Base-by-base conservation (phyloP, 192 early-diverging fungal species). In the Thamnidium elegans region DNA sequence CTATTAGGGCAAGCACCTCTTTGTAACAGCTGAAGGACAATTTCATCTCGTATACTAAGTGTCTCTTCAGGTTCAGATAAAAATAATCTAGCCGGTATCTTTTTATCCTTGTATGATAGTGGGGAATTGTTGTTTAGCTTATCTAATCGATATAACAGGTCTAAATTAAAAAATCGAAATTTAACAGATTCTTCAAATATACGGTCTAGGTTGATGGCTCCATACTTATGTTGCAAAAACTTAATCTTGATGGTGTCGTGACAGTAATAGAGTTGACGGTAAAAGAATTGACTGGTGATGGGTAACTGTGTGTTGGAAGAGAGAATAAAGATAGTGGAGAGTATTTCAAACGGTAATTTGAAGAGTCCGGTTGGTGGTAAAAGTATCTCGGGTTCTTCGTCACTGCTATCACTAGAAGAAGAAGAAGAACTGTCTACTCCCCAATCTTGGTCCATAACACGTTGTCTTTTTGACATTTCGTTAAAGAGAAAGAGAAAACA, bases 71-170 rank as follows among this genome's bases (percentile, higher is more conserved):
- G 26, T 5, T 50, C 32, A 0, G 9, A 4, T 13, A 39, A 2
- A 52, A 80, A 78, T 19, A 80, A 42, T 13, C 60, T 32, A n/a
- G 55, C 34, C 13, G 79, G 79, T 21, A 80, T 64, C 15, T 42
- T 63, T 17, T 54, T 59, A 19, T 65, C 46, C 11, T 48, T 14
- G 19, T 53, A 67, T 14, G 19, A 9, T 26, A 59, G 19, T 23
- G 36, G 58, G 1, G 17, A 30, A 59, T 21, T 13, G 1, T 43
- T 55, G 14, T 61, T 45, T 1, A 55, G n/a, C 6, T 17, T 20
- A 44, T 76, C 69, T 1, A 76, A 58, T 0, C 52, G 11, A 9
- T 23, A 3, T 2, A 76, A 6, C 8, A 71, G n/a, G 1, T 42
- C 45, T 4, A 6, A 19, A 58, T 58, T 65, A 32, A 76, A 71